Evolutionary conservation across 176 grass and related monocot genomes (phyloP).

Genomic region (Urochloa ruziziensis): DNA sequence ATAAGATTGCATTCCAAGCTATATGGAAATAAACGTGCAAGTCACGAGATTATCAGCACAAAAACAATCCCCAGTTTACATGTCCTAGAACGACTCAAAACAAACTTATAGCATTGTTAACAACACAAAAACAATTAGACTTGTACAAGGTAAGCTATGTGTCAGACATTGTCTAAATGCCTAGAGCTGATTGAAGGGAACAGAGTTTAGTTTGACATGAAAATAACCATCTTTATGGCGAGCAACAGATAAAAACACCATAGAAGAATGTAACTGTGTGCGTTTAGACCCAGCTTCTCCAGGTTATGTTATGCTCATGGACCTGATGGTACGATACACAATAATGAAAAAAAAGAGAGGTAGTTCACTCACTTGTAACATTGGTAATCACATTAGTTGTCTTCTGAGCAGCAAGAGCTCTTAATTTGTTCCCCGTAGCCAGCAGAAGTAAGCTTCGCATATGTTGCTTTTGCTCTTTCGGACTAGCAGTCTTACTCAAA

Average conservation of each 20-base stretch:
- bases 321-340: background rate
- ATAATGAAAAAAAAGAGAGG: background rate
- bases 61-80: background rate
- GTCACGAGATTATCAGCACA: background rate
- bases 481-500: conserved; percentile 82
- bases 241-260: background rate
- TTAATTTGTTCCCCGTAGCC: conserved; percentile 90
- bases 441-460: conserved; percentile 87
- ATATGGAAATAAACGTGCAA: background rate
- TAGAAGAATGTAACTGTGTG: background rate
- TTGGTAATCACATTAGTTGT: conserved; percentile 88
- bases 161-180: background rate
- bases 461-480: conserved; percentile 88
- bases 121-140: background rate
- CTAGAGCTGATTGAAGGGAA: background rate
- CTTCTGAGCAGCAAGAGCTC: conserved; percentile 88
- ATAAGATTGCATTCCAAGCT: background rate
- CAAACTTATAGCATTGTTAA: background rate
- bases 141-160: background rate
- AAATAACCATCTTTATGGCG: background rate
- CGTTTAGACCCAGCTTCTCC: background rate
- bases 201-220: background rate
- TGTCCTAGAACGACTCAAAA: background rate
- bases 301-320: background rate
- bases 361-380: conserved; percentile 69